Evolutionary conservation across 2,329 filamentous ascomycete genomes (phyloP), one percentile per base, ranked within the genome.

Genomic region (Nothophaeocryptopus gaeumannii): DNA sequence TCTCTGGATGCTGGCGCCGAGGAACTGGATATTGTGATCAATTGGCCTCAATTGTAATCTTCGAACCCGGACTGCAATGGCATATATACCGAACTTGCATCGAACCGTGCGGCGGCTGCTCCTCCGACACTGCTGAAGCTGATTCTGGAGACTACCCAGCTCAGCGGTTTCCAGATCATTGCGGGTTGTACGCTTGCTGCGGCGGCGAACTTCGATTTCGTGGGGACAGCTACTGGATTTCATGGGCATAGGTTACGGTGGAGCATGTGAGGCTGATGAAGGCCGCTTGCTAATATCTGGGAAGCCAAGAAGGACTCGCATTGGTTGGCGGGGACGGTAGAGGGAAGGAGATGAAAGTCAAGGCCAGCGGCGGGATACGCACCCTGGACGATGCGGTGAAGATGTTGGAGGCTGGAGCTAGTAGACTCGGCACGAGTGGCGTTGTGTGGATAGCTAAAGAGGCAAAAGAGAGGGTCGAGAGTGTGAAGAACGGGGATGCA

Each of bases 141-240:
- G 39, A 84, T 83, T 54, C 65, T 83, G 44, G 81, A 83, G 62
- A 81, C 80, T 7, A 77, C 76, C 1, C 75, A 79, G 59, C 69
- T 83, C 13, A 64, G 61, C 2, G 54, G 62, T 5, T 59, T 69
- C 5, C 72, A 82, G 54, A 75, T 82, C 46, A 71, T 82, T 31
- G 78, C 78, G 1, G 80, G 73, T 0, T 74, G 73, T 13, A 71
- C 76, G 15, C 69, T 83, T 35, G 74, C 77, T 2, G 74, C 73
- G 12, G 70, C 74, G 31, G 79, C 80, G 2, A 73, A 73, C 4
- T 77, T 78, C 40, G 78, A 83, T 57, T 83, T 75, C 54, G 76
- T 84, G 53, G 83, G 83, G 68, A 83, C 81, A 0, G 77, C 74
- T 29, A 83, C 81, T 1, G 81, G 81, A 1, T 82, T 82, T 64